A percentile compares a stretch with the other conserved stretches of the same genome.
Evolutionary conservation across 345 rosid species (phyloP).

Genomic region (Nasturtium officinale): DNA sequence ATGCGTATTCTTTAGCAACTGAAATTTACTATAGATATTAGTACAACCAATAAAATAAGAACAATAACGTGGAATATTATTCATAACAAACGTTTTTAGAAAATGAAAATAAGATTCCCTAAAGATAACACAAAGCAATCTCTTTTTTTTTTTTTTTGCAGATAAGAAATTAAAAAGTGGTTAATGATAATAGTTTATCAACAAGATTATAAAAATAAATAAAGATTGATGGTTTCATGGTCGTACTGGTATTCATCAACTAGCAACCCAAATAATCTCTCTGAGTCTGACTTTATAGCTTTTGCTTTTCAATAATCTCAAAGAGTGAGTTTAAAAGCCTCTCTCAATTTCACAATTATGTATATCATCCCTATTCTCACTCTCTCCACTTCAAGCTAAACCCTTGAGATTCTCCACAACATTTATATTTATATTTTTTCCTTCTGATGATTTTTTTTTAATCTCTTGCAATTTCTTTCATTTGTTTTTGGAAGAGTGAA

Average conservation of each 20-base stretch:
- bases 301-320: slow-evolving; percentile 10
- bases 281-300: neutral
- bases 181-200: neutral
- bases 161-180: neutral
- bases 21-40: neutral
- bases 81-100: neutral
- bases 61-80: neutral
- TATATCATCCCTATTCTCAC: too few relatives aligned
- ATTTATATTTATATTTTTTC: neutral
- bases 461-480: slow-evolving; percentile 5
- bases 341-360: too few relatives aligned
- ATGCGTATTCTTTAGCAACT: neutral
- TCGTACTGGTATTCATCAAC: neutral
- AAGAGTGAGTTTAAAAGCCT: too few relatives aligned
- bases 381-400: neutral
- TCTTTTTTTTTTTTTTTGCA: neutral
- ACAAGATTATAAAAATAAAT: neutral
- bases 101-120: neutral
- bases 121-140: neutral
- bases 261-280: slow-evolving; percentile 3
- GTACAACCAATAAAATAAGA: neutral
- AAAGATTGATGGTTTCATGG: neutral
- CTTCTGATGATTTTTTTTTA: too few relatives aligned
- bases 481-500: neutral
- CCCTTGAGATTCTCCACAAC: slow-evolving; percentile 31